Evolutionary conservation across 2,329 filamentous ascomycete genomes (phyloP).

Genomic region (Trichoderma polysporum): DNA sequence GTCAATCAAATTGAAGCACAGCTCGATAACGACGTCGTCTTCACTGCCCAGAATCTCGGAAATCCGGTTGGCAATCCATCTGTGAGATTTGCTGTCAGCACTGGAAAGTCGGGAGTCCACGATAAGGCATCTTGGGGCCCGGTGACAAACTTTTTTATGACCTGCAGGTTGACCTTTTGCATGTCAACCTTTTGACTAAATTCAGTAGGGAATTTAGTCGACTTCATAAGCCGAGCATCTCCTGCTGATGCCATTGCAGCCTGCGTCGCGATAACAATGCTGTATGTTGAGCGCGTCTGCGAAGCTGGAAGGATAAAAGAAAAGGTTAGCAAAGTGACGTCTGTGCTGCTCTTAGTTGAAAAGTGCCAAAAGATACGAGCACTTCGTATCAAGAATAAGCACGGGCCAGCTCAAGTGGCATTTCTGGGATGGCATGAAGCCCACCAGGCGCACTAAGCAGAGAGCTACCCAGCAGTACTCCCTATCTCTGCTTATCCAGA

Average conservation of each 20-base stretch:
- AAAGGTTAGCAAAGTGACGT: slow-evolving; percentile 32
- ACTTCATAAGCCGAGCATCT: slow-evolving; percentile 84
- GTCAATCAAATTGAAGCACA: slow-evolving; percentile 71
- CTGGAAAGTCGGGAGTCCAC: slow-evolving; percentile 11
- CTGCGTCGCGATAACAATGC: slow-evolving; percentile 11
- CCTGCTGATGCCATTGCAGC: slow-evolving; percentile 74
- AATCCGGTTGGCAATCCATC: slow-evolving; percentile 91
- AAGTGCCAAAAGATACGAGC: background rate
- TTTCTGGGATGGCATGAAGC: background rate
- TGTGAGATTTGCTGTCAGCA: slow-evolving; percentile 38
- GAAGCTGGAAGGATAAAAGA: slow-evolving; percentile 20
- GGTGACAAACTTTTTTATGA: slow-evolving; percentile 84
- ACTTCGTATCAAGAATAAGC: background rate
- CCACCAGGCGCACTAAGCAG: background rate
- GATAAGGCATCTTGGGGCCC: background rate
- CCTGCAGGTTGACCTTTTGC: slow-evolving; percentile 92
- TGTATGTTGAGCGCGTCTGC: slow-evolving; percentile 21
- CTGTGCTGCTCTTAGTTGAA: slow-evolving; percentile 23
- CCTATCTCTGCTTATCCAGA: background rate
- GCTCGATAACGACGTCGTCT: slow-evolving; percentile 93
- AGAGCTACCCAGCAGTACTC: background rate
- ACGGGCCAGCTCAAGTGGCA: background rate
- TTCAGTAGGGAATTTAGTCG: slow-evolving; percentile 89
- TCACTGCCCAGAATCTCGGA: slow-evolving; percentile 86
- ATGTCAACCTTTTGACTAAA: slow-evolving; percentile 97